phyloP scores from a whole-genome alignment of 2,329 filamentous ascomycete species.

The Fusarium chuoi region DNA sequence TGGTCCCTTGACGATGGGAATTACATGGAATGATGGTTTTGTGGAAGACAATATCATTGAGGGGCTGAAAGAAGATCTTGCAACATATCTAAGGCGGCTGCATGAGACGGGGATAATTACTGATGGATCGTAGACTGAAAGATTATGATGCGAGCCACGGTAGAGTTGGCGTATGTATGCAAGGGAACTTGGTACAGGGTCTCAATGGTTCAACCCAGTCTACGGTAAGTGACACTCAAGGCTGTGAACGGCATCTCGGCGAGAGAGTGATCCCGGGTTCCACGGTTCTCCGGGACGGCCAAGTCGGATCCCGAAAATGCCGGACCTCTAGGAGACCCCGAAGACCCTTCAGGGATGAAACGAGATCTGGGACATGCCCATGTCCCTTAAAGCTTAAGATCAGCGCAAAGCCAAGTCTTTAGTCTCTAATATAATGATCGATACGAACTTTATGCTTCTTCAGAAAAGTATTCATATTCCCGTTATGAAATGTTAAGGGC shows the following conservation, averaged over 20 bases:
- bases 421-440: not conserved
- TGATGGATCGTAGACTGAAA: not conserved
- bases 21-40: constrained; percentile 61
- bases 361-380: not conserved
- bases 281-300: not conserved
- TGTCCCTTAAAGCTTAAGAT: not conserved
- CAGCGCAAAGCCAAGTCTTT: not conserved
- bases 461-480: not conserved
- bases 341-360: not conserved
- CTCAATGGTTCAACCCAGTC: not conserved
- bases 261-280: too few species aligned
- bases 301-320: not conserved
- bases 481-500: constrained; percentile 4
- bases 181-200: not conserved
- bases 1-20: constrained; percentile 53
- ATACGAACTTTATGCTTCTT: not conserved
- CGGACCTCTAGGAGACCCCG: not conserved
- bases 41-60: constrained; percentile 53
- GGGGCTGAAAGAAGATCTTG: constrained; percentile 52
- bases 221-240: not conserved
- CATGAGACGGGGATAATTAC: constrained; percentile 41
- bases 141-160: not conserved
- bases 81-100: constrained; percentile 17
- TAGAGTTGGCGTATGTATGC: not conserved
- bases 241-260: not conserved